Conservation (phyloP, 148 eudicot species). For the Rhododendron ferrugineum region DNA sequence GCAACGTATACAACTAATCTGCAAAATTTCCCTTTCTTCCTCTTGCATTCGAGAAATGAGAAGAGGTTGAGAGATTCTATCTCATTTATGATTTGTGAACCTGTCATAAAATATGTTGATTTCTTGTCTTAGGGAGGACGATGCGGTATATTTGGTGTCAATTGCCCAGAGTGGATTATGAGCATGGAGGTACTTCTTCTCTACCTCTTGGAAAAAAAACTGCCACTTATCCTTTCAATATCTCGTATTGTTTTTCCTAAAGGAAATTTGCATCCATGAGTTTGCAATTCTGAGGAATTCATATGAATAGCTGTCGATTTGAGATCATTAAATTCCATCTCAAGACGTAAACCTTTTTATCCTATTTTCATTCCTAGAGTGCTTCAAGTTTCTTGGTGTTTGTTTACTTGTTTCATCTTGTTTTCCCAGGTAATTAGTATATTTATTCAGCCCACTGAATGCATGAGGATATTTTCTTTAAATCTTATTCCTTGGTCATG, state of each 20-base stretch:
- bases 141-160: conserved; percentile 91
- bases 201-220: background rate
- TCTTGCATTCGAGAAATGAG: background rate
- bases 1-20: background rate
- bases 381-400: background rate
- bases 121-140: conserved; percentile 67
- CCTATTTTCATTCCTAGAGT: background rate
- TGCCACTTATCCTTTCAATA: background rate
- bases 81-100: background rate
- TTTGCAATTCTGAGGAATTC: background rate
- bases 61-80: background rate
- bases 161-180: conserved; percentile 81
- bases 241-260: background rate
- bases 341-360: background rate
- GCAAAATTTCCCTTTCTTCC: background rate
- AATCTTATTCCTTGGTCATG: background rate
- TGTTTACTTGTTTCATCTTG: conserved; percentile 6
- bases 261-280: background rate
- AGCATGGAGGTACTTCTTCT: conserved; percentile 81
- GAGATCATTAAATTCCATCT: background rate
- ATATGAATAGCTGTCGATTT: background rate
- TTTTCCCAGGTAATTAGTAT: background rate
- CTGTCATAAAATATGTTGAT: background rate
- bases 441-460: background rate
- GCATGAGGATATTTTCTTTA: background rate